These are phyloP conservation scores for Fusarium sororula DNA, from an alignment of 2,329 filamentous ascomycete species.

Conservation along the genomic window DNA sequence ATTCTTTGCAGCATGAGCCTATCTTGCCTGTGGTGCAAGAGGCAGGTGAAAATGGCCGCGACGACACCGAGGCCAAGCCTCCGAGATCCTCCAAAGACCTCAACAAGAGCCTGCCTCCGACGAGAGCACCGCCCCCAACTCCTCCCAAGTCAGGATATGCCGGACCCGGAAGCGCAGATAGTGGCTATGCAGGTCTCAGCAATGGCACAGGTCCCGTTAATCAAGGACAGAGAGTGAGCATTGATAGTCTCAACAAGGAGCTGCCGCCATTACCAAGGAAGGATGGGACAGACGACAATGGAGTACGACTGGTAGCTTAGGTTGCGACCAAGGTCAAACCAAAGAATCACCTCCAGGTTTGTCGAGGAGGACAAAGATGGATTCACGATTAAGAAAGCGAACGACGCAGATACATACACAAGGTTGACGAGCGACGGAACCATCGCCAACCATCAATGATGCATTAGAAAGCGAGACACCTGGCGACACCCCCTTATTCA, in stretches of 20 bases:
- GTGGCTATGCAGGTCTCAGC: conserved; percentile 54
- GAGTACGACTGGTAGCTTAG: conserved; percentile 48
- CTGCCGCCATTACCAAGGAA: conserved; percentile 64
- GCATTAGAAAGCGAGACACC: conserved; percentile 44
- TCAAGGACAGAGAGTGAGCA: conserved; percentile 54
- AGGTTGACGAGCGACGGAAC: conserved; percentile 40
- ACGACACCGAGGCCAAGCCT: conserved; percentile 54
- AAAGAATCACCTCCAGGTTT: conserved; percentile 15
- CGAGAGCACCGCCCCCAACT: conserved; percentile 51
- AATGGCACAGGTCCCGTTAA: conserved; percentile 45
- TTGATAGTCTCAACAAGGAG: conserved; percentile 68
- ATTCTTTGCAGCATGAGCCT: conserved; percentile 65
- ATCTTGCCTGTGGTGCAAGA: conserved; percentile 88
- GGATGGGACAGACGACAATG: conserved; percentile 41
- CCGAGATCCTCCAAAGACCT: conserved; percentile 54
- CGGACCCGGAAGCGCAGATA: conserved; percentile 60
- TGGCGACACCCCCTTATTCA: conserved; percentile 26
- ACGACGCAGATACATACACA: conserved; percentile 31
- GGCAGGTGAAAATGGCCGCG: conserved; percentile 70
- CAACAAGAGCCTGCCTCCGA: conserved; percentile 53
- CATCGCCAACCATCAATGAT: conserved; percentile 39
- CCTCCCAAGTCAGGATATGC: conserved; percentile 45
- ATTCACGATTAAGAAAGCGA: conserved; percentile 40
- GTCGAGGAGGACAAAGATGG: conserved; percentile 26
- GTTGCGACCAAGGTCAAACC: conserved; percentile 32